Evolutionary conservation across 176 grass and related monocot species (phyloP).

Genomic region (Carex parvula): DNA sequence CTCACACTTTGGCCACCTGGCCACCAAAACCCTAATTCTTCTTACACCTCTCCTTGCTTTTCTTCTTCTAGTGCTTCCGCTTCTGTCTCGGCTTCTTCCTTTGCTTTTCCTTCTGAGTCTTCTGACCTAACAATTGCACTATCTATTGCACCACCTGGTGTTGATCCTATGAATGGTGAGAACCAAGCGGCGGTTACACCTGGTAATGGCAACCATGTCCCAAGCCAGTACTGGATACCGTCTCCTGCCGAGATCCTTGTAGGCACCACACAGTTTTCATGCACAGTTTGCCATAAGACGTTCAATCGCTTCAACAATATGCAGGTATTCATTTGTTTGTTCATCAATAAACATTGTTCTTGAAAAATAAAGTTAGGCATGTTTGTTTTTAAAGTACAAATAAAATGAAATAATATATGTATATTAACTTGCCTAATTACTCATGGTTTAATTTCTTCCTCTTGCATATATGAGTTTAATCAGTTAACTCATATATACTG

Average conservation of each 20-base stretch:
- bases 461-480: background rate
- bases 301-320: constrained; percentile 98
- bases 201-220: background rate
- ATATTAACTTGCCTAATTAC: background rate
- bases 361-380: background rate
- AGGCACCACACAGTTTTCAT: constrained; percentile 77
- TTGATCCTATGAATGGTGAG: background rate
- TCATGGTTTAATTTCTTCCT: background rate
- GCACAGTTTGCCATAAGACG: constrained; percentile 82
- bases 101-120: constrained; percentile 25
- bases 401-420: background rate
- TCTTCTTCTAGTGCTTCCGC: constrained; percentile 23
- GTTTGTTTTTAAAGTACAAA: too few relatives aligned
- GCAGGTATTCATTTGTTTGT: constrained; percentile 47
- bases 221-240: constrained; percentile 86
- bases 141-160: constrained; percentile 52
- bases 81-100: background rate
- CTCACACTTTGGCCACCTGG: constrained; percentile 86
- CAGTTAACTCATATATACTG: background rate
- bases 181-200: background rate
- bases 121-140: constrained; percentile 45
- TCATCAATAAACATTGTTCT: background rate
- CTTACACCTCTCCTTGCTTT: constrained; percentile 13
- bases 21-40: constrained; percentile 27
- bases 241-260: constrained; percentile 87